Evolutionary conservation across 768 basidiomycete species (phyloP).

Genomic region (Mycena vitilis): DNA sequence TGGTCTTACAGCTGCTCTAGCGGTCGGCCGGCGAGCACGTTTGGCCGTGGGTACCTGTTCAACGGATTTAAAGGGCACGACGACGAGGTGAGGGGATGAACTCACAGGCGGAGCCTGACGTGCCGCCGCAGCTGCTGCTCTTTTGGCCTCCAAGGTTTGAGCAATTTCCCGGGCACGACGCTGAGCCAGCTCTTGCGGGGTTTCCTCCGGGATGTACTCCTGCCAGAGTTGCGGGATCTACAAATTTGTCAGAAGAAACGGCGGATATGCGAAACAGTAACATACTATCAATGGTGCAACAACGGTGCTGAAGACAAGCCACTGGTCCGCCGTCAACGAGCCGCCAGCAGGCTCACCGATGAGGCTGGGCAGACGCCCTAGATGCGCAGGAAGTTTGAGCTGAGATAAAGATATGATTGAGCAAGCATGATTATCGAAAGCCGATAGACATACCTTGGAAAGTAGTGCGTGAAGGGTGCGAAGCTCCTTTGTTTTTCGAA

Average conservation of each 20-base stretch:
- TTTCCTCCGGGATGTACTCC: slow-evolving; percentile 20
- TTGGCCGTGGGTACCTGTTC: no score
- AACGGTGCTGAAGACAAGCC: slow-evolving; percentile 45
- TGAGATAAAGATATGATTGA: no score
- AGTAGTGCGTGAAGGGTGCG: slow-evolving; percentile 26
- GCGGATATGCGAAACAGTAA: background rate
- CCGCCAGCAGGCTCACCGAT: slow-evolving; percentile 48
- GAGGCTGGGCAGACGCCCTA: slow-evolving; percentile 37
- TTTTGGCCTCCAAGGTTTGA: background rate
- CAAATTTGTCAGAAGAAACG: background rate
- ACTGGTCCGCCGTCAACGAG: slow-evolving; percentile 49
- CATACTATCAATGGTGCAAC: slow-evolving; percentile 45
- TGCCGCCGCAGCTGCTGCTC: background rate
- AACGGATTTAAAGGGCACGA: no score
- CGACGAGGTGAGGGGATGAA: no score
- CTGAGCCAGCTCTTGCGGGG: background rate
- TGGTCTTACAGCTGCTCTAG: no score
- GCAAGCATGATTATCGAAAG: background rate
- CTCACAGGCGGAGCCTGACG: slow-evolving; percentile 11
- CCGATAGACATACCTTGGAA: background rate
- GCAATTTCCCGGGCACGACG: slow-evolving; percentile 10
- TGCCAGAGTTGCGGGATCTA: slow-evolving; percentile 46
- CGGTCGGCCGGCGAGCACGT: no score
- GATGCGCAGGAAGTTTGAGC: slow-evolving; percentile 26
- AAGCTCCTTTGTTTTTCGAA: slow-evolving; percentile 32